Evolutionary conservation across 805 yeast species (phyloP).

Genomic region (Hanseniaspora lindneri): DNA sequence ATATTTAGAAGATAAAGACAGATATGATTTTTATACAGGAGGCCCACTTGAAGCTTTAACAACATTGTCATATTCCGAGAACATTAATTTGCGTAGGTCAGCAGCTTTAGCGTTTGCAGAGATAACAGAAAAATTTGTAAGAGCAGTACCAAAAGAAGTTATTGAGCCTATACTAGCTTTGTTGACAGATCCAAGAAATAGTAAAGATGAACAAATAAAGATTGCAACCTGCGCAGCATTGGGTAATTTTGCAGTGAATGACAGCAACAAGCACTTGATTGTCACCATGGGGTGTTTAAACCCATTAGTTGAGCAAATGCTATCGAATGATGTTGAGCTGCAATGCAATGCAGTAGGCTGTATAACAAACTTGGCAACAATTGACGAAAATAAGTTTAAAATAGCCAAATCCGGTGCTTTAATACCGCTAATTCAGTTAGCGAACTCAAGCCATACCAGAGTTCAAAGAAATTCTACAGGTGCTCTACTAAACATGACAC

Average conservation of each 20-base stretch:
- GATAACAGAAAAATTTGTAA: constrained; percentile 89
- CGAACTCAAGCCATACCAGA: constrained; percentile 85
- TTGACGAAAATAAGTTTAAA: constrained; percentile 89
- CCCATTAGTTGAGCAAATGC: constrained; percentile 94
- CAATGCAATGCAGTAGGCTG: constrained; percentile 99
- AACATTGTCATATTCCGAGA: constrained; percentile 88
- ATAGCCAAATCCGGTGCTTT: constrained; percentile 95
- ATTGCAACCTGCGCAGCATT: constrained; percentile 98
- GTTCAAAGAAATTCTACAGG: constrained; percentile 99
- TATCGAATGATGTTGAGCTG: constrained; percentile 91
- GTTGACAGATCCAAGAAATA: constrained; percentile 39
- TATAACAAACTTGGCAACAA: constrained; percentile 93
- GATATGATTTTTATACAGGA: constrained; percentile 79
- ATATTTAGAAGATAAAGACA: constrained; percentile 63
- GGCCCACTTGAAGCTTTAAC: constrained; percentile 75
- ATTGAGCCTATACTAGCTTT: constrained; percentile 85
- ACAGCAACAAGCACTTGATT: constrained; percentile 81
- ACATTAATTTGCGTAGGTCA: constrained; percentile 85
- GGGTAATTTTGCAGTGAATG: constrained; percentile 95
- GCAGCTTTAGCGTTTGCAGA: constrained; percentile 98
- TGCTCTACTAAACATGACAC: constrained; percentile 95
- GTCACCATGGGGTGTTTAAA: constrained; percentile 98
- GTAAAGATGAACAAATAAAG: constrained; percentile 86
- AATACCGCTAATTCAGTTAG: constrained; percentile 84
- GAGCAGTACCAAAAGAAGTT: constrained; percentile 81